A percentile compares a stretch with the other conserved stretches of the same genome.
phyloP scores from a whole-genome alignment of 495 filamentous ascomycete genomes.

The Chaetomium cochliodes region DNA sequence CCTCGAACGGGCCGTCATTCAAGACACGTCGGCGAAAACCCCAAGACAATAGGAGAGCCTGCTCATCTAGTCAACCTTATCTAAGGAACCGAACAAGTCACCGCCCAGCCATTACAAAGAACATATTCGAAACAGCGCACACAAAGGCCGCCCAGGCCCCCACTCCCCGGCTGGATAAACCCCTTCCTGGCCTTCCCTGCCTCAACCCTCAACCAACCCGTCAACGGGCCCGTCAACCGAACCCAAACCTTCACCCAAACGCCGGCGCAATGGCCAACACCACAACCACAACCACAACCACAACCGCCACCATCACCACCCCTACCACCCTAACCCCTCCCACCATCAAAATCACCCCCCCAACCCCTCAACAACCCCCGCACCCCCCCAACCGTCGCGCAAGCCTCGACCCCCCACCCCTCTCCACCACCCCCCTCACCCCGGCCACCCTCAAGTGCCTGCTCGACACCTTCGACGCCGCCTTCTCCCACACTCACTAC shows the following conservation, averaged over 20 bases:
- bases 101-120: neutral
- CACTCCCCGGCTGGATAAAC: no score
- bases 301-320: no score
- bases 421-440: slow-evolving; percentile 18
- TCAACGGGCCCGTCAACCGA: no score
- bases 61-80: neutral
- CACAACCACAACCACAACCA: no score
- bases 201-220: neutral
- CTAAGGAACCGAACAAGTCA: neutral
- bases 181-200: neutral
- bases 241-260: neutral
- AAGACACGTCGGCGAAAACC: neutral
- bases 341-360: no score
- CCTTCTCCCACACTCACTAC: slow-evolving; percentile 41
- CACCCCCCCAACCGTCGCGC: neutral
- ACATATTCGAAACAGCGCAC: neutral
- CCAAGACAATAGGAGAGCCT: neutral
- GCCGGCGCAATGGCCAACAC: neutral
- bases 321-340: no score
- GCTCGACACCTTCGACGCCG: slow-evolving; percentile 35
- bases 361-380: neutral
- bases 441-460: slow-evolving; percentile 23
- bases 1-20: no score
- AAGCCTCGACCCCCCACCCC: neutral
- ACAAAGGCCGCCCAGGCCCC: neutral